Evolutionary conservation across 441 rosid genomes (phyloP).

Genomic region (Pelargonium fulgidum): DNA sequence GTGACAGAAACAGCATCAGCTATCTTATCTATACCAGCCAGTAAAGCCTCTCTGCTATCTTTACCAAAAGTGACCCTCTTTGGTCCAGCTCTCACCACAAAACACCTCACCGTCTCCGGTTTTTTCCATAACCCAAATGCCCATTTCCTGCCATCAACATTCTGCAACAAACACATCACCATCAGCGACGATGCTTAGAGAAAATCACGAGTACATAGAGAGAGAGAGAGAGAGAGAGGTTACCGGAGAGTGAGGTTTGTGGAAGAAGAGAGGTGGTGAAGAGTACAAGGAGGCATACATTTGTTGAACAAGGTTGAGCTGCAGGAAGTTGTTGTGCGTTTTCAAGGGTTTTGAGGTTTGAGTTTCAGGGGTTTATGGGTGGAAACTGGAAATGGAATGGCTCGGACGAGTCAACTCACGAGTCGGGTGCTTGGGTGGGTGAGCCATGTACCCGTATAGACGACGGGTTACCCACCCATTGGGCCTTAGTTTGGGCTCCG

Average conservation of each 20-base stretch:
- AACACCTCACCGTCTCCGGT: conserved; percentile 26
- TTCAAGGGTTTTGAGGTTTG: conserved; percentile 4
- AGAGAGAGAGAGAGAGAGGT: conserved; percentile 6
- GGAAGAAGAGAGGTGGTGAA: conserved; percentile 19
- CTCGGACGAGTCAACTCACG: background rate
- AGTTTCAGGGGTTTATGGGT: conserved; percentile 9
- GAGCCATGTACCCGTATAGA: background rate
- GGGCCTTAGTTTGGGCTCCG: too few species aligned
- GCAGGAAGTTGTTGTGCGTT: background rate
- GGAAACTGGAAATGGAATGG: background rate
- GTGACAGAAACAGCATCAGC: conserved; percentile 90
- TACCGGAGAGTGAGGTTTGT: conserved; percentile 18
- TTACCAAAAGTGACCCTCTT: conserved; percentile 62
- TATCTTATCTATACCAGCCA: conserved; percentile 77
- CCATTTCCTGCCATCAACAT: conserved; percentile 27
- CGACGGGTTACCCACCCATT: too few species aligned
- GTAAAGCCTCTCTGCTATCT: conserved; percentile 62
- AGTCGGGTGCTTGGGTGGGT: background rate
- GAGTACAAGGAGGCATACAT: conserved; percentile 22
- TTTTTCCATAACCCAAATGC: conserved; percentile 24
- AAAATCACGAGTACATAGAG: background rate
- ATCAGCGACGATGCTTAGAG: background rate
- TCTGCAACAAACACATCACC: conserved; percentile 32
- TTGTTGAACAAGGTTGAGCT: background rate
- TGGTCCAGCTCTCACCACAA: conserved; percentile 61